Conservation (phyloP, 257 asterid species). For the Petunia axillaris region DNA sequence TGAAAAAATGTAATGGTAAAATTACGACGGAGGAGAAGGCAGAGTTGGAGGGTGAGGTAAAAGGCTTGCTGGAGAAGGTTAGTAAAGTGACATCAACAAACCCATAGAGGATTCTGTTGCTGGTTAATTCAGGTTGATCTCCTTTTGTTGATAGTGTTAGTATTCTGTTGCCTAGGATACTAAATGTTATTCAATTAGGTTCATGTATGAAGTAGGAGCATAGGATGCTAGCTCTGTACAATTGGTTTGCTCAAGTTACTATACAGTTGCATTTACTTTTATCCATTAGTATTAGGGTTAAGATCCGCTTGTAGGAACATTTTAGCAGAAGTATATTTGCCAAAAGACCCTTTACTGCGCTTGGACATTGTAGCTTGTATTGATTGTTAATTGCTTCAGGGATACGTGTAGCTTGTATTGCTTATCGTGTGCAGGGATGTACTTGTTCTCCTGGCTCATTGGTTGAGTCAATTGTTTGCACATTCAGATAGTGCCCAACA, state of each 20-base stretch:
- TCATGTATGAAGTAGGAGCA: conserved; percentile 25
- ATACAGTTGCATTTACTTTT: conserved; percentile 20
- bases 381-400: background rate
- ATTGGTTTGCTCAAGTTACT: conserved; percentile 7
- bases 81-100: conserved; percentile 27
- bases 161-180: conserved; percentile 18
- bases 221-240: conserved; percentile 17
- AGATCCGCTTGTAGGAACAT: background rate
- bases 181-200: background rate
- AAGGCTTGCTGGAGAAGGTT: conserved; percentile 44
- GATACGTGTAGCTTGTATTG: background rate
- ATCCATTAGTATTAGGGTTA: background rate
- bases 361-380: background rate
- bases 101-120: conserved; percentile 14
- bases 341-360: background rate
- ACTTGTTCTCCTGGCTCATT: background rate
- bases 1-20: conserved; percentile 41
- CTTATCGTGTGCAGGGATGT: background rate
- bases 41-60: conserved; percentile 43
- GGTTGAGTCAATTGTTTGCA: background rate
- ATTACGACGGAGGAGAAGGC: conserved; percentile 37
- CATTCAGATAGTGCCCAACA: background rate
- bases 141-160: conserved; percentile 21
- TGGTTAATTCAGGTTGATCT: background rate
- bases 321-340: background rate